Percentiles rank a stretch among this genome's conserved stretches.
Evolutionary conservation across 306 rosid species (phyloP).

Genomic region (Psophocarpus tetragonolobus): DNA sequence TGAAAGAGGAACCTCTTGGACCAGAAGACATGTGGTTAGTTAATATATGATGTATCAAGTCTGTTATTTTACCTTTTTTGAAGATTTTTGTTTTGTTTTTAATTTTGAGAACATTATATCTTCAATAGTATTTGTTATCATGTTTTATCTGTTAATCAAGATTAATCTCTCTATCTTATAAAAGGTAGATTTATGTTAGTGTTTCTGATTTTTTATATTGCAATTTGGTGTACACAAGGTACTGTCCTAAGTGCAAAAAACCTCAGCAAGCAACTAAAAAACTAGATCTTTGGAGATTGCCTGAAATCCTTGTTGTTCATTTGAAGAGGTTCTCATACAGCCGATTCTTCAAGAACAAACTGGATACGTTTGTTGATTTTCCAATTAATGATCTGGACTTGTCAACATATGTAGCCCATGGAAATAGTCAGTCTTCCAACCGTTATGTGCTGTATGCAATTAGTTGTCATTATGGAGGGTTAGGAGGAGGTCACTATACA

Average conservation of each 20-base stretch:
- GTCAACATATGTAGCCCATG: conserved; percentile 47
- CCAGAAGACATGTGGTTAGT: conserved; percentile 94
- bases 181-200: not conserved
- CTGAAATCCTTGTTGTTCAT: conserved; percentile 82
- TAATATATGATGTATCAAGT: not conserved
- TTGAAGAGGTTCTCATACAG: conserved; percentile 78
- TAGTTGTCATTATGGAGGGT: conserved; percentile 82
- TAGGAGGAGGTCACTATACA: conserved; percentile 90
- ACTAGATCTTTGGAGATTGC: conserved; percentile 93
- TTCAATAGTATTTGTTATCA: conserved; percentile 9
- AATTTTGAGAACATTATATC: conserved; percentile 13
- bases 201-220: conserved; percentile 25
- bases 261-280: conserved; percentile 85
- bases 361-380: conserved; percentile 78
- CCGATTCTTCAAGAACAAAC: conserved; percentile 58
- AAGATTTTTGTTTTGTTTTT: conserved; percentile 3
- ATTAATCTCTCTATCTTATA: not conserved
- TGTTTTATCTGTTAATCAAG: conserved; percentile 22
- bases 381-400: conserved; percentile 74
- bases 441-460: conserved; percentile 70
- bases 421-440: conserved; percentile 38
- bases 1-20: conserved; percentile 87
- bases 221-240: conserved; percentile 50
- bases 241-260: conserved; percentile 75
- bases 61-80: conserved; percentile 22